These are phyloP conservation scores for Fusarium oxysporum DNA, from an alignment of 2,329 filamentous ascomycete genomes.

Conservation along the genomic window DNA sequence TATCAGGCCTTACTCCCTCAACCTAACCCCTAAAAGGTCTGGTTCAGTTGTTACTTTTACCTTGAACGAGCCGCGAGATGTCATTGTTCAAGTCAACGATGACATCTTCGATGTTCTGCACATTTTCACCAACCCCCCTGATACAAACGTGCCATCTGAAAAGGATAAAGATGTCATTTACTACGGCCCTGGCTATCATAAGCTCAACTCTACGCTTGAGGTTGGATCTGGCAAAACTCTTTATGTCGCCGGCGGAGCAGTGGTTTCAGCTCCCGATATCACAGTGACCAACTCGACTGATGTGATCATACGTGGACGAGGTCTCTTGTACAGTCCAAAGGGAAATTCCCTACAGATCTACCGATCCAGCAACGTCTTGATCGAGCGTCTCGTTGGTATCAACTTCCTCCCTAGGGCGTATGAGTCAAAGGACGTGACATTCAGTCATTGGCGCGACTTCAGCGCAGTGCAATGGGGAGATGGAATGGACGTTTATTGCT, in stretches of 20 bases:
- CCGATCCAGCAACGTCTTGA: background rate
- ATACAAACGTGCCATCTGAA: fast-evolving
- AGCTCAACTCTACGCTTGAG: background rate
- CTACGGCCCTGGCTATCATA: background rate
- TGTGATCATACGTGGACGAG: background rate
- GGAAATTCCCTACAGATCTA: background rate
- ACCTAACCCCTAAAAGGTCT: background rate
- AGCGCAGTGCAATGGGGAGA: background rate
- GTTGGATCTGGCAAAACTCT: background rate
- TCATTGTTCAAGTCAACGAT: background rate
- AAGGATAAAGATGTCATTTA: fast-evolving
- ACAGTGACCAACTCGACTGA: background rate
- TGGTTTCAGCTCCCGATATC: fast-evolving
- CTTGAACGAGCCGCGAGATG: background rate
- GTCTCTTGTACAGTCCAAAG: background rate
- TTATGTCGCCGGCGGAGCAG: background rate
- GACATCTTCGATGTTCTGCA: background rate
- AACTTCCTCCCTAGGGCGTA: fast-evolving
- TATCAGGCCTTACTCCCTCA: background rate
- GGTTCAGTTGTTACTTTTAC: background rate
- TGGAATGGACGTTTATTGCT: background rate
- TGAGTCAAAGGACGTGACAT: background rate
- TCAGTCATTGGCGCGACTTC: background rate
- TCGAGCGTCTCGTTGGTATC: background rate
- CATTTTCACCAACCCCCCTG: background rate